Evolutionary conservation across 495 filamentous ascomycete genomes (phyloP).

Genomic region (Penicillium antarcticum): DNA sequence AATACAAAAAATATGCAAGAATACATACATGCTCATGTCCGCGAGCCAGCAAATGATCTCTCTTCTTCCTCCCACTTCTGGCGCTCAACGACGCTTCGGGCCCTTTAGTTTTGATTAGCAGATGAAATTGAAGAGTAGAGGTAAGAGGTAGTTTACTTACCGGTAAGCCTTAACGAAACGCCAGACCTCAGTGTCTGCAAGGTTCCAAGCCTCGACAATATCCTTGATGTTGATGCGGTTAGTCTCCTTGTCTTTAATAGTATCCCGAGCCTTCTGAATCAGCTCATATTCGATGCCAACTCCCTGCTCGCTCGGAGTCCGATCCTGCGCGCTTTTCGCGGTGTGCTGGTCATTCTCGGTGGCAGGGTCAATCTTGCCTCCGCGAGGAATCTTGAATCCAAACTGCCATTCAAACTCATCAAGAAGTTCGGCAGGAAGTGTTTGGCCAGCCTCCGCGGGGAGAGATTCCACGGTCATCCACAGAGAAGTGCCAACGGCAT

Average conservation of each 20-base stretch:
- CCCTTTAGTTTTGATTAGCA: constrained; percentile 27
- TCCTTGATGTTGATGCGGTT: constrained; percentile 44
- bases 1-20: constrained; percentile 9
- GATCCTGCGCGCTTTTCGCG: constrained; percentile 28
- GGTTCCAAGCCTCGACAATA: constrained; percentile 85
- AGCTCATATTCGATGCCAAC: constrained; percentile 56
- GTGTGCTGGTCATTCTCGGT: constrained; percentile 47
- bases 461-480: constrained; percentile 78
- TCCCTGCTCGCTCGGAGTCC: constrained; percentile 44
- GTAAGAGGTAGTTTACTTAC: constrained; percentile 16
- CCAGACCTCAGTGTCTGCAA: constrained; percentile 93
- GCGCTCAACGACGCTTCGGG: constrained; percentile 43
- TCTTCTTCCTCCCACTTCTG: constrained; percentile 47
- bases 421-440: constrained; percentile 39
- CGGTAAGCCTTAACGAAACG: constrained; percentile 75
- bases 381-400: constrained; percentile 73
- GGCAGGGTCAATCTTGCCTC: constrained; percentile 47
- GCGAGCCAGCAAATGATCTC: constrained; percentile 36
- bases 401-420: constrained; percentile 82
- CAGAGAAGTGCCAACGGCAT: constrained; percentile 55
- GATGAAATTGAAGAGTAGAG: neutral
- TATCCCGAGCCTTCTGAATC: constrained; percentile 55
- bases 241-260: constrained; percentile 40
- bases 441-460: constrained; percentile 38
- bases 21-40: constrained; percentile 16